phyloP scores from a whole-genome alignment of 495 filamentous ascomycete species.

The Achaetomiella virescens region DNA sequence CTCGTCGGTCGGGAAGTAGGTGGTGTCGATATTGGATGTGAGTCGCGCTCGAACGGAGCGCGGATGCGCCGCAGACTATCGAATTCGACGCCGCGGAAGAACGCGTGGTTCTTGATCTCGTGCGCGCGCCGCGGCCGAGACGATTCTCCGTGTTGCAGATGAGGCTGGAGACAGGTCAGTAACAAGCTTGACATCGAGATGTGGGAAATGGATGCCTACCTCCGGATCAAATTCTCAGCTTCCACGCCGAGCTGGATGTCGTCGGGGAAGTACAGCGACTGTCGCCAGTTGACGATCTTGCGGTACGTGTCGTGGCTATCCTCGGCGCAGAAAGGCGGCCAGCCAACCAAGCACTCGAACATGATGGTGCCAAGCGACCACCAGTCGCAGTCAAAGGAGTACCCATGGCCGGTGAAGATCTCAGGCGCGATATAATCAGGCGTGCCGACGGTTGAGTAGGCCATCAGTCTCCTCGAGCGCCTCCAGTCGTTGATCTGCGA shows the following conservation, averaged over 20 bases:
- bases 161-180: conserved; percentile 48
- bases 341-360: conserved; percentile 98
- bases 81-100: conserved; percentile 95
- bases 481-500: conserved; percentile 97
- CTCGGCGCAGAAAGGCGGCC: conserved; percentile 98
- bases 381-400: conserved; percentile 96
- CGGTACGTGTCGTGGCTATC: conserved; percentile 96
- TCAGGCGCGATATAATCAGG: conserved; percentile 98
- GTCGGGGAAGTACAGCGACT: conserved; percentile 92
- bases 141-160: conserved; percentile 88
- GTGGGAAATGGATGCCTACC: conserved; percentile 42
- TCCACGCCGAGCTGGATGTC: conserved; percentile 83
- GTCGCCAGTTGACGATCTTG: conserved; percentile 98
- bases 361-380: conserved; percentile 98
- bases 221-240: conserved; percentile 81
- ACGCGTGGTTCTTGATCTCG: conserved; percentile 88
- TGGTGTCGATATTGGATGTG: conserved; percentile 88
- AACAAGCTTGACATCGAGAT: not conserved
- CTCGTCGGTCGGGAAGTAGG: conserved; percentile 97
- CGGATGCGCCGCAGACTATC: conserved; percentile 84
- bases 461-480: conserved; percentile 88
- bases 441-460: conserved; percentile 96
- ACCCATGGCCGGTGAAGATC: conserved; percentile 94
- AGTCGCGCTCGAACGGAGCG: conserved; percentile 90
- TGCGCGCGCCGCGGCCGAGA: conserved; percentile 72